phyloP scores from a whole-genome alignment of 2,329 filamentous ascomycete genomes.

The Sporothrix sp. region DNA sequence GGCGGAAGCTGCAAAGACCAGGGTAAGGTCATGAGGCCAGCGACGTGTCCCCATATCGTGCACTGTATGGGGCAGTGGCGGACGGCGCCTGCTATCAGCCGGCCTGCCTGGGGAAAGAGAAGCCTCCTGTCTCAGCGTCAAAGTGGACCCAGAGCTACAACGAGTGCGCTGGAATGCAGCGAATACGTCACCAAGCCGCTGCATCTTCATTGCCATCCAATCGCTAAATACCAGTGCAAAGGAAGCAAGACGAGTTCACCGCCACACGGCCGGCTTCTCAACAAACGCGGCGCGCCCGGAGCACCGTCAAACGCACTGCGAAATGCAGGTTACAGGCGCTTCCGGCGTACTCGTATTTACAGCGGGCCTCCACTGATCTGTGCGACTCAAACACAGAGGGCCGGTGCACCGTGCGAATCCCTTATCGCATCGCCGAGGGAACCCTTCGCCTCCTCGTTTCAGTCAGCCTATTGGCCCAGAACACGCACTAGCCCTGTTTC shows the following conservation, averaged over 20 bases:
- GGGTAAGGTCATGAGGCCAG: constrained; percentile 9
- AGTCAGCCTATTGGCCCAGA: constrained; percentile 21
- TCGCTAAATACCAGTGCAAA: neutral
- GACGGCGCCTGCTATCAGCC: neutral
- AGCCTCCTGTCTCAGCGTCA: neutral
- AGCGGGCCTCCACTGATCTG: neutral
- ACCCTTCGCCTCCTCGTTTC: constrained; percentile 17
- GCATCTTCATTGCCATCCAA: neutral
- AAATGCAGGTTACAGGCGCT: too few species aligned
- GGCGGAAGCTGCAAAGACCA: neutral
- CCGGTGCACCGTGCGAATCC: constrained; percentile 14
- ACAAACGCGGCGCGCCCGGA: neutral
- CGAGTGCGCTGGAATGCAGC: neutral
- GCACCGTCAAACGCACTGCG: too few species aligned
- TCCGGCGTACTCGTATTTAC: too few species aligned
- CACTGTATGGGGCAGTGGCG: neutral
- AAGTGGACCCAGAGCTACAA: neutral
- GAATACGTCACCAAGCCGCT: neutral
- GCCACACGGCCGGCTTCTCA: neutral
- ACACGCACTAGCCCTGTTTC: constrained; percentile 21
- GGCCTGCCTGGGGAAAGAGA: neutral
- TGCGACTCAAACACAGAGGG: neutral
- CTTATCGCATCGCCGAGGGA: constrained; percentile 24
- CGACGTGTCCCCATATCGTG: neutral
- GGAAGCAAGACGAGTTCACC: neutral